These are phyloP conservation scores for Aspergillus chevalieri DNA, from an alignment of 2,329 filamentous ascomycete genomes.

Conservation along the genomic window DNA sequence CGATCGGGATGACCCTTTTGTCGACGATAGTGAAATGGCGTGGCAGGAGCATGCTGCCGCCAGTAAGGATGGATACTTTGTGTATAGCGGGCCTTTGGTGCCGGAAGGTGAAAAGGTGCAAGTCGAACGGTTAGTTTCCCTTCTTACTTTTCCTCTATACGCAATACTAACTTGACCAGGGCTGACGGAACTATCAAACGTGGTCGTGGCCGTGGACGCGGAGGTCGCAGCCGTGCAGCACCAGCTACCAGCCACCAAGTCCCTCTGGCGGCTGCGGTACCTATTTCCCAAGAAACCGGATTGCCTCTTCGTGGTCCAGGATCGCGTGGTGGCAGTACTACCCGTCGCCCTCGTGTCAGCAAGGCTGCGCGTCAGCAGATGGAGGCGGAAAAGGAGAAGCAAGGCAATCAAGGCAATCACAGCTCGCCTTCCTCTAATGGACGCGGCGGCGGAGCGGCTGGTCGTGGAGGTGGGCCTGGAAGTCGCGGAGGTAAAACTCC, in stretches of 20 bases:
- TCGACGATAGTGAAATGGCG: slow-evolving; percentile 86
- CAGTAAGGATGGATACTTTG: slow-evolving; percentile 94
- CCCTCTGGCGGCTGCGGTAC: slow-evolving; percentile 69
- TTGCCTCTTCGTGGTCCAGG: slow-evolving; percentile 63
- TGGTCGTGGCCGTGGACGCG: slow-evolving; percentile 49
- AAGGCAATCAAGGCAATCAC: slow-evolving; percentile 58
- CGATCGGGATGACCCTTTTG: slow-evolving; percentile 62
- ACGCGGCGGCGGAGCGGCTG: slow-evolving; percentile 20
- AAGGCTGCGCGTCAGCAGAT: slow-evolving; percentile 77
- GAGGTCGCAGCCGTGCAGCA: slow-evolving; percentile 50
- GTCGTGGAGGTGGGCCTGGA: slow-evolving; percentile 20
- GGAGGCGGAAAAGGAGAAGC: slow-evolving; percentile 74
- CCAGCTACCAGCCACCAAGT: slow-evolving; percentile 69
- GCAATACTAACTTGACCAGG: slow-evolving; percentile 39
- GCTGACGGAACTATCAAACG: slow-evolving; percentile 65
- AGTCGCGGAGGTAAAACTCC: slow-evolving; percentile 24
- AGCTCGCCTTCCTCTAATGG: slow-evolving; percentile 19
- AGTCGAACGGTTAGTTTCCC: slow-evolving; percentile 52
- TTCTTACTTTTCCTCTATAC: slow-evolving; percentile 6
- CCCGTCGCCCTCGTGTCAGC: slow-evolving; percentile 76
- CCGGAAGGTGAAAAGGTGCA: slow-evolving; percentile 74
- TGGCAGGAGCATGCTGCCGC: slow-evolving; percentile 96
- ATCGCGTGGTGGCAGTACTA: slow-evolving; percentile 68
- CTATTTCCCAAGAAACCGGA: slow-evolving; percentile 84
- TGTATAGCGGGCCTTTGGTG: slow-evolving; percentile 88